Conservation (phyloP, 129 eudicot species). For the Glebionis coronaria region DNA sequence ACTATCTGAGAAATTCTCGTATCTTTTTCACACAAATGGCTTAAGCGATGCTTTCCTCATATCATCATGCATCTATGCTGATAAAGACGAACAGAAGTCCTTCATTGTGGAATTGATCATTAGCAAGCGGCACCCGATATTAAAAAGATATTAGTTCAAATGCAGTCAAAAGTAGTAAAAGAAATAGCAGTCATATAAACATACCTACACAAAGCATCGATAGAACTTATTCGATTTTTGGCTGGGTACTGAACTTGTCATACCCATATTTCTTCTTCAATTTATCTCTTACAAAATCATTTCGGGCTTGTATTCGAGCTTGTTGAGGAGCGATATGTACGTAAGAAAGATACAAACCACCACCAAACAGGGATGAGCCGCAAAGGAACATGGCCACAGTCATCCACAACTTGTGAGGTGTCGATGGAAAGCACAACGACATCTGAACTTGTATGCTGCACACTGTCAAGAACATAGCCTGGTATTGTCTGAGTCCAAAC, state of each 20-base stretch:
- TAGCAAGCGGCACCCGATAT: no score
- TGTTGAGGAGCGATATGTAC: conserved; percentile 82
- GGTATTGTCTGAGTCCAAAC: background rate
- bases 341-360: conserved; percentile 70
- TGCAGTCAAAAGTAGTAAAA: background rate
- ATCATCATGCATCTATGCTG: background rate
- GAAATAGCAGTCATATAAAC: background rate
- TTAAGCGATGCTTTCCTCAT: conserved; percentile 5
- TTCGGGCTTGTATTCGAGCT: conserved; percentile 79
- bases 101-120: conserved; percentile 7
- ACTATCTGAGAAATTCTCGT: background rate
- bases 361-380: conserved; percentile 55
- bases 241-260: conserved; percentile 33
- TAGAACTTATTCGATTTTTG: conserved; percentile 7
- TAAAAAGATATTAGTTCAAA: no score
- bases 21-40: conserved; percentile 14
- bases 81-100: conserved; percentile 3
- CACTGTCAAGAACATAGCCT: background rate
- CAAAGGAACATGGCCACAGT: conserved; percentile 52
- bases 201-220: conserved; percentile 18
- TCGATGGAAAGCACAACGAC: conserved; percentile 69
- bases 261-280: conserved; percentile 67
- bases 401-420: conserved; percentile 58
- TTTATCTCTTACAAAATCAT: conserved; percentile 55
- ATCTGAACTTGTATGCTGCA: conserved; percentile 31